Base-by-base conservation (phyloP, 2,329 filamentous ascomycete genomes). In the Sclerotiophoma versabilis region DNA sequence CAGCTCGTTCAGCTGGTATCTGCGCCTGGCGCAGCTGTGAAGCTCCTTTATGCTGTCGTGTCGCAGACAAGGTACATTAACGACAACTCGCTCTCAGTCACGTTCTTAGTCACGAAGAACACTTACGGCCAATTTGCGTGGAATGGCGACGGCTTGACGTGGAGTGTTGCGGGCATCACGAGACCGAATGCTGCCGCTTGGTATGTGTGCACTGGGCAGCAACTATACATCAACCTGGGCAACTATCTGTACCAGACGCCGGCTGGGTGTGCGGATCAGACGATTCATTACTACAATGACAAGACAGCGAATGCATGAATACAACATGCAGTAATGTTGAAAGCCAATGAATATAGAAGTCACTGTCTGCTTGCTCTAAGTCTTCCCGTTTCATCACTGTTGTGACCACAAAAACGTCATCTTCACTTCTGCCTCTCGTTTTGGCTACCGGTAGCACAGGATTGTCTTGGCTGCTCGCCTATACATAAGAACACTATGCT, bases 161-260 rank as follows among this genome's bases (percentile, higher is more conserved):
- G 84, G 84, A 77, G 70, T 47, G 77, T 75, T 12, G 66, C 77
- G 1, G 78, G 76, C 20, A 71, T 86, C 27, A 71, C 74, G 42
- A 69, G 84, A 29, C 83, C 83, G 44, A 87, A 87, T 65, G 64
- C 78, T 37, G 81, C 79, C 17, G 84, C 84, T 1, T 87, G 84
- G 83, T 79, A 85, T 59, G 84, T 87, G 46, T 87, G 83, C 58
- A 74, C 73, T 38, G 74, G 76, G 5, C 79, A 83, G 71, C 65
- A 69, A 45, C 59, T 87, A 57, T 86, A 82, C 63, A 79, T 86
- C 63, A 87, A 87, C 63, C 77, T 85, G 49, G 84, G 85, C 0
- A 82, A 81, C 12, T 87, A 86, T 64, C 73, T 73, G 22, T 87
- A 86, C 64, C 73, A 82, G 70, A 87, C 84, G 10, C 84, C 84